Evolutionary conservation across 192 early-diverging fungal genomes (phyloP), one percentile per base, ranked within the genome.

Genomic region (Globomyces pollinis-pini): DNA sequence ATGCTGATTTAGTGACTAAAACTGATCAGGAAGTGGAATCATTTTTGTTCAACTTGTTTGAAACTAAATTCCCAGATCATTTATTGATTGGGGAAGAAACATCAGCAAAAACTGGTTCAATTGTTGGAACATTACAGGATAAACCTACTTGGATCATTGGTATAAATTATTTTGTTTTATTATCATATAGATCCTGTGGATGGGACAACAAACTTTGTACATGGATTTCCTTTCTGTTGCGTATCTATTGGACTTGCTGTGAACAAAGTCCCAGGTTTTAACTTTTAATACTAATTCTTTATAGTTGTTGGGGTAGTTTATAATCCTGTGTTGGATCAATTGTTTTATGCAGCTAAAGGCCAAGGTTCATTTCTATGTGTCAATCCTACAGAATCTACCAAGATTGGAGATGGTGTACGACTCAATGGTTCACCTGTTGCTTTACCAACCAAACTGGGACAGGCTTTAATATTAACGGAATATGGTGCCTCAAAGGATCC

Each of bases 31-130:
- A 74, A 31, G 91, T 95, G 0, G 91, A 98, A 50, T 70, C 71
- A 38, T 72, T 82, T 30, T 77, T 94, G 8, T 83, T 87, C 50
- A 53, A 62, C 11, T 69, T 77, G 18, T 71, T 95, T 38, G 71
- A 65, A 29, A 33, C 52, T 0, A 65, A 72, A 6, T 88, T 78
- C 67, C 90, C 92, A 1, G 31, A 39, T 0, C 87, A 92, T 71
- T 71, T 69, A 65, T 90, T 98, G 62, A 88, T 98, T 33, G 94
- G 94, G 52, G 89, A 96, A 61, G 92, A 94, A 59, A 81, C 87
- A 38, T 35, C 16, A 35, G 12, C 24, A 28, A 34, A 16, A 23
- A 8, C 72, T 63, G 85, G 89, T 59, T 86, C n/a, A n/a, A n/a
- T n/a, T n/a, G n/a, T n/a, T n/a, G n/a, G n/a, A n/a, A n/a, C n/a